phyloP scores from a whole-genome alignment of 2,329 filamentous ascomycete genomes.

The Fonsecaea pedrosoi region DNA sequence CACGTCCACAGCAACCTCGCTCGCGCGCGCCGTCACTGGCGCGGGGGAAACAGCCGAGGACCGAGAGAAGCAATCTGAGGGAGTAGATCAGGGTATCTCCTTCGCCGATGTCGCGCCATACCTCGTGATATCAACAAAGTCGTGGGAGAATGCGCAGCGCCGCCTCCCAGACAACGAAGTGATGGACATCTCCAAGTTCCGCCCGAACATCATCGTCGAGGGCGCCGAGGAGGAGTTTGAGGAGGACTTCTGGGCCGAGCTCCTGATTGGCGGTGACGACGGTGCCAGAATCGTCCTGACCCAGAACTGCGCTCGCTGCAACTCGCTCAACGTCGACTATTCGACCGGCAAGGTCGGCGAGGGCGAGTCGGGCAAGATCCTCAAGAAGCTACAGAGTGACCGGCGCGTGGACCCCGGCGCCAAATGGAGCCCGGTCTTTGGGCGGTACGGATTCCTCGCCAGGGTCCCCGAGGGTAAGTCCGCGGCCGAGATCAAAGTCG shows the following conservation, averaged over 20 bases:
- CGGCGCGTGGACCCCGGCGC: slow-evolving; percentile 72
- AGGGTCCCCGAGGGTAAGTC: slow-evolving; percentile 41
- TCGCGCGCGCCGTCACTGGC: slow-evolving; percentile 22
- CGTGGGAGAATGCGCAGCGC: slow-evolving; percentile 60
- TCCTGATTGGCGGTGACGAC: slow-evolving; percentile 51
- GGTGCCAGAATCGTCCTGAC: slow-evolving; percentile 62
- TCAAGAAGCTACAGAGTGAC: slow-evolving; percentile 74
- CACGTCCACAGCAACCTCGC: slow-evolving; percentile 26
- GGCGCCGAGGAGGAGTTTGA: slow-evolving; percentile 65
- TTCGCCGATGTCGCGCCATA: slow-evolving; percentile 80
- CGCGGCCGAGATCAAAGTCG: slow-evolving; percentile 57
- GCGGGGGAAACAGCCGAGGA: not conserved
- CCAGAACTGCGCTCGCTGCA: slow-evolving; percentile 72
- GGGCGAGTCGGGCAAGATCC: slow-evolving; percentile 64
- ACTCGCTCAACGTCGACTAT: slow-evolving; percentile 75
- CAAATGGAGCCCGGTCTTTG: slow-evolving; percentile 74
- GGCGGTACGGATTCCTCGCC: slow-evolving; percentile 71
- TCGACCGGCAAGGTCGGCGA: slow-evolving; percentile 64
- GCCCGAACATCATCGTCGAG: slow-evolving; percentile 74
- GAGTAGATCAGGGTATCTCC: slow-evolving; percentile 61
- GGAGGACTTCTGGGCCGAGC: slow-evolving; percentile 75
- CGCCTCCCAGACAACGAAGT: slow-evolving; percentile 58
- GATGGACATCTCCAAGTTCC: slow-evolving; percentile 72
- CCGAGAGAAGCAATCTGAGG: slow-evolving; percentile 29
- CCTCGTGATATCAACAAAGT: slow-evolving; percentile 73